A percentile compares a stretch with the other conserved stretches of the same genome.
These are phyloP conservation scores for Talaromyces islandicus DNA, from an alignment of 2,329 filamentous ascomycete species.

Conservation along the genomic window DNA sequence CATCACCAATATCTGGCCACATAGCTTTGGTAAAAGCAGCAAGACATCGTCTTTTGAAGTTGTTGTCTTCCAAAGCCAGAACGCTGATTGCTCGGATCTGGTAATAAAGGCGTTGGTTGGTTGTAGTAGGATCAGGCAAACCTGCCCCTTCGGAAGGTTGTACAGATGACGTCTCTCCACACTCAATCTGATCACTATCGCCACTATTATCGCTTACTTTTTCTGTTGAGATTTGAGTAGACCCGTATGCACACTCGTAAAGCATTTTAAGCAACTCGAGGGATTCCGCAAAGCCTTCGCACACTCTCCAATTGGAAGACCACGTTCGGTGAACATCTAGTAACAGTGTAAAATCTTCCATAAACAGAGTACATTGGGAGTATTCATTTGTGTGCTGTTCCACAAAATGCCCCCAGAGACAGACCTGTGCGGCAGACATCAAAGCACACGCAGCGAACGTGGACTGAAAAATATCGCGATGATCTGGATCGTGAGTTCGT, in stretches of 20 bases:
- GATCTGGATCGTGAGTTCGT: not conserved
- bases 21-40: not conserved
- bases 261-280: not conserved
- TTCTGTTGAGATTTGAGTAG: not conserved
- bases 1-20: not conserved
- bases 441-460: constrained; percentile 1
- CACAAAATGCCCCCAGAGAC: not conserved
- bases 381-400: not conserved
- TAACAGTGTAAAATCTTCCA: not conserved
- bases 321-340: not conserved
- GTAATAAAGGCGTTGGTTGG: not conserved
- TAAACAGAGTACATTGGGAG: not conserved
- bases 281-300: not conserved
- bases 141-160: not conserved
- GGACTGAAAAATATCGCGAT: not conserved
- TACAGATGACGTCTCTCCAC: not conserved
- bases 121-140: not conserved
- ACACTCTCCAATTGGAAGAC: constrained; percentile 1
- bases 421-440: not conserved
- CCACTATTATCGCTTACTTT: not conserved
- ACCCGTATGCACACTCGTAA: not conserved
- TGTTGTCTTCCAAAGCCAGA: not conserved
- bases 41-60: not conserved
- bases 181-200: not conserved
- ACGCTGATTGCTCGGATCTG: not conserved